These are phyloP conservation scores for Nigrospora oryzae DNA, from an alignment of 2,329 filamentous ascomycete species.

Conservation along the genomic window DNA sequence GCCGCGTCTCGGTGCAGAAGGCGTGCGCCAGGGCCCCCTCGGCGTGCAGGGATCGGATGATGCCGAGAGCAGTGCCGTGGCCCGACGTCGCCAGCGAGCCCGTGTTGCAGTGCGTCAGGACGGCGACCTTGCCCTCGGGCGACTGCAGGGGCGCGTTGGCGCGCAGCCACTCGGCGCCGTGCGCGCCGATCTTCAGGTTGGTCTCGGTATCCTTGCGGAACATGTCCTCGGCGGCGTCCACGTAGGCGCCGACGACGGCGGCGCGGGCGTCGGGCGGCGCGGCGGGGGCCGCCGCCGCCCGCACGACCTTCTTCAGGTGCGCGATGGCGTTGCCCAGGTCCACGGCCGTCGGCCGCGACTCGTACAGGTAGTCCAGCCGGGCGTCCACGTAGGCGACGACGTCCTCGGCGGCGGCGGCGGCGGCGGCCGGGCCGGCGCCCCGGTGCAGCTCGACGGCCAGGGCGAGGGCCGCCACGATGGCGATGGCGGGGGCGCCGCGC, in stretches of 20 bases:
- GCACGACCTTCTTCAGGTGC: slow-evolving; percentile 62
- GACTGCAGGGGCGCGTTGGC: slow-evolving; percentile 42
- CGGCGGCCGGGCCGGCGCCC: slow-evolving; percentile 34
- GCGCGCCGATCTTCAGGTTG: slow-evolving; percentile 75
- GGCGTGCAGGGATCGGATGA: slow-evolving; percentile 74
- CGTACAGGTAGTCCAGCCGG: slow-evolving; percentile 78
- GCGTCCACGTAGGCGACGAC: slow-evolving; percentile 64
- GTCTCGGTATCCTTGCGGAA: slow-evolving; percentile 78
- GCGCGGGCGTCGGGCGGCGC: slow-evolving; percentile 33
- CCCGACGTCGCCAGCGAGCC: slow-evolving; percentile 94
- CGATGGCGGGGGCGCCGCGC: slow-evolving; percentile 86
- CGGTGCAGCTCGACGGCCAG: slow-evolving; percentile 76
- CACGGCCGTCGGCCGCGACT: slow-evolving; percentile 86
- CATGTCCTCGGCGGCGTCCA: slow-evolving; percentile 76
- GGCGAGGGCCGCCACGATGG: slow-evolving; percentile 82
- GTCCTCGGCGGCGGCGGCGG: slow-evolving; percentile 39
- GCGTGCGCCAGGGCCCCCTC: slow-evolving; percentile 64
- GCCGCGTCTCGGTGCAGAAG: slow-evolving; percentile 93
- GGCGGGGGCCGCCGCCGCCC: slow-evolving; percentile 32
- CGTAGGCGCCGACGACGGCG: slow-evolving; percentile 60
- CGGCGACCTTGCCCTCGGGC: slow-evolving; percentile 52
- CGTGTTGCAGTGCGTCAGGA: slow-evolving; percentile 96
- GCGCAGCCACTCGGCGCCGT: slow-evolving; percentile 78
- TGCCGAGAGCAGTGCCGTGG: slow-evolving; percentile 92
- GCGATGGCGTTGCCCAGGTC: slow-evolving; percentile 85